Evolutionary conservation across 2,329 filamentous ascomycete genomes (phyloP).

Genomic region (Magnaporthales sp.): DNA sequence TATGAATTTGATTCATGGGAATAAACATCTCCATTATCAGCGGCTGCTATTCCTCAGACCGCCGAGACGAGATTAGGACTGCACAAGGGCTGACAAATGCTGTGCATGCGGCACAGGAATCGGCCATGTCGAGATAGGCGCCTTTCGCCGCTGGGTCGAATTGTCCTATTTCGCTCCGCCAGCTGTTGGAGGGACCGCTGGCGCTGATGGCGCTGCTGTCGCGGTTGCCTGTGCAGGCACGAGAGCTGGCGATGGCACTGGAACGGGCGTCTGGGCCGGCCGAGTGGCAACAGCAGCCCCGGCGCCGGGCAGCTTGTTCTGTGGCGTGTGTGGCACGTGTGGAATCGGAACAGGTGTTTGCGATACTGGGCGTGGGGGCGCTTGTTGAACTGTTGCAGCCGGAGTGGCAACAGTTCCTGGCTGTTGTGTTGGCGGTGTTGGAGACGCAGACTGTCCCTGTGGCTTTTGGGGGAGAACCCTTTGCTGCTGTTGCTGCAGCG

Average conservation of each 20-base stretch:
- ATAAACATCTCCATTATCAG: no score
- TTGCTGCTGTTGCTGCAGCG: constrained; percentile 1
- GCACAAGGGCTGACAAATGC: not conserved
- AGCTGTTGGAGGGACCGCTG: not conserved
- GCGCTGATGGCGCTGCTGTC: not conserved
- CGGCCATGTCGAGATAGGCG: not conserved
- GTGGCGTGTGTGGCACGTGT: constrained; percentile 11
- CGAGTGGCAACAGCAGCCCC: not conserved
- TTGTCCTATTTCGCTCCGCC: not conserved
- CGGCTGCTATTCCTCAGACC: no score
- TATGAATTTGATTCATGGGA: no score
- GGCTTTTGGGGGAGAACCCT: not conserved
- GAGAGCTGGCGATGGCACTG: not conserved
- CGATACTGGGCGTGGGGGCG: constrained; percentile 8
- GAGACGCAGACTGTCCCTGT: not conserved
- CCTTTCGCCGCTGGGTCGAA: not conserved
- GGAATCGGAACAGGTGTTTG: constrained; percentile 17
- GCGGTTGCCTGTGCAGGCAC: not conserved
- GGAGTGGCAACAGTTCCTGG: constrained; percentile 4
- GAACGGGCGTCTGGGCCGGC: not conserved
- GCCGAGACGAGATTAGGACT: not conserved
- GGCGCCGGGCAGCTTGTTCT: not conserved
- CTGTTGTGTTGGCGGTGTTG: not conserved
- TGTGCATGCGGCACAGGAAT: not conserved
- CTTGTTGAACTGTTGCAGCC: not conserved